These are phyloP conservation scores for Colletotrichum gloeosporioides DNA, from an alignment of 2,329 filamentous ascomycete species.

Conservation along the genomic window DNA sequence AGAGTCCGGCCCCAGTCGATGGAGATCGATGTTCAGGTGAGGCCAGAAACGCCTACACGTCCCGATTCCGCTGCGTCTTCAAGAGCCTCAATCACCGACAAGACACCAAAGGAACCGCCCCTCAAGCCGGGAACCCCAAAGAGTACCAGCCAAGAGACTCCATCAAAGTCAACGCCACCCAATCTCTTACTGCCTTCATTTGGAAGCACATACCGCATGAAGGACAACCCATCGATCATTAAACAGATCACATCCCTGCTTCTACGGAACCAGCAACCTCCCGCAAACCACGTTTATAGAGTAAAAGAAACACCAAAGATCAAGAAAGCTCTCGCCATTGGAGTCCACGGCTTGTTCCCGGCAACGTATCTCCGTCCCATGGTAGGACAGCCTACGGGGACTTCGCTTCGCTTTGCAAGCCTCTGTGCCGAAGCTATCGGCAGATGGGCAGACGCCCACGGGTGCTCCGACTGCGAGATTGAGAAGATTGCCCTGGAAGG, in stretches of 20 bases:
- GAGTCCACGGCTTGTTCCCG: conserved; percentile 93
- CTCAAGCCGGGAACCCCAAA: conserved; percentile 16
- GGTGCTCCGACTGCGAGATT: conserved; percentile 78
- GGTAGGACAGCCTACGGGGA: conserved; percentile 93
- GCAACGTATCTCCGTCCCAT: conserved; percentile 86
- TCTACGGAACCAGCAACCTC: conserved; percentile 58
- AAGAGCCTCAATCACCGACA: conserved; percentile 25
- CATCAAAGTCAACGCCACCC: conserved; percentile 45
- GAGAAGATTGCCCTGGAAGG: conserved; percentile 95
- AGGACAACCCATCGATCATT: conserved; percentile 73
- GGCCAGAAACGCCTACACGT: conserved; percentile 36
- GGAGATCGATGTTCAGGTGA: conserved; percentile 46
- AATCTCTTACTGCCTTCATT: conserved; percentile 77
- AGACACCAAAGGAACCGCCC: conserved; percentile 20
- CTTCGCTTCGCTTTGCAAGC: conserved; percentile 90
- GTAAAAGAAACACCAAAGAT: conserved; percentile 73
- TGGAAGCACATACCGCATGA: conserved; percentile 68
- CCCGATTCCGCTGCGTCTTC: conserved; percentile 34
- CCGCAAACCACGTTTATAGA: conserved; percentile 75
- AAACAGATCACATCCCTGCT: conserved; percentile 67
- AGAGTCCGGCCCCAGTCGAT: conserved; percentile 51
- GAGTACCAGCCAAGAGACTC: conserved; percentile 38
- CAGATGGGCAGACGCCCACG: conserved; percentile 78
- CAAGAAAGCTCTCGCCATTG: conserved; percentile 88
- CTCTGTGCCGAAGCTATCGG: conserved; percentile 84